Conservation (phyloP, 768 basidiomycete genomes). For the Hortiboletus flavorubellus region DNA sequence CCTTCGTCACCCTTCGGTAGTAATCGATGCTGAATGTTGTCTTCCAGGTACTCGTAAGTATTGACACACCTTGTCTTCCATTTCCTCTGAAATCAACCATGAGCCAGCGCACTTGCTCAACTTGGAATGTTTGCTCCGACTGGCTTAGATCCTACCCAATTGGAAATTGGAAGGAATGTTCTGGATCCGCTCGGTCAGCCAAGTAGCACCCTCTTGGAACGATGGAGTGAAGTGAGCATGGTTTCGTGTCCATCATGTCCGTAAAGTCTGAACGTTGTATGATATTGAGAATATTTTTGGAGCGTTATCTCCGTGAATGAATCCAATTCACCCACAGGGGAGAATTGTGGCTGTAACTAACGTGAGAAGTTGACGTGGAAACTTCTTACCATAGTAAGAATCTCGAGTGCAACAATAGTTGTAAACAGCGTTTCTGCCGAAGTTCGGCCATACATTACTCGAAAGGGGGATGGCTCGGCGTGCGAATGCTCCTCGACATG, state of each 20-base stretch:
- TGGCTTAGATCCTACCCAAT: constrained; percentile 34
- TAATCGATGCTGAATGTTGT: neutral
- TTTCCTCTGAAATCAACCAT: neutral
- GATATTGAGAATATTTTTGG: neutral
- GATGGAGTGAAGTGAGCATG: constrained; percentile 28
- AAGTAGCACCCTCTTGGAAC: constrained; percentile 35
- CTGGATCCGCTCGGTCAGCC: constrained; percentile 40
- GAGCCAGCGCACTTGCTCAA: constrained; percentile 43
- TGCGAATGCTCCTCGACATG: constrained; percentile 14
- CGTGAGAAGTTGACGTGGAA: no score
- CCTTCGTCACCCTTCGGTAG: neutral
- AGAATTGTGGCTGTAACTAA: no score
- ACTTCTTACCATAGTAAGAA: no score
- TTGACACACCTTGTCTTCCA: neutral
- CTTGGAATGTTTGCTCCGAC: constrained; percentile 36
- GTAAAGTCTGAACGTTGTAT: neutral
- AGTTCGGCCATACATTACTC: no score
- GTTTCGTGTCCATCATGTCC: neutral
- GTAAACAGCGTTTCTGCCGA: no score
- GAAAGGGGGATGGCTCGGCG: constrained; percentile 5
- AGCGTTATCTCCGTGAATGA: neutral
- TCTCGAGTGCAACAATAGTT: no score
- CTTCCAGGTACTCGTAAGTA: constrained; percentile 19
- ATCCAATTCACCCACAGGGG: no score
- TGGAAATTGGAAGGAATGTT: constrained; percentile 40